Percentiles rank a stretch among this genome's conserved stretches.
Evolutionary conservation across 495 filamentous ascomycete species (phyloP).

Genomic region (Xylaria venustula): DNA sequence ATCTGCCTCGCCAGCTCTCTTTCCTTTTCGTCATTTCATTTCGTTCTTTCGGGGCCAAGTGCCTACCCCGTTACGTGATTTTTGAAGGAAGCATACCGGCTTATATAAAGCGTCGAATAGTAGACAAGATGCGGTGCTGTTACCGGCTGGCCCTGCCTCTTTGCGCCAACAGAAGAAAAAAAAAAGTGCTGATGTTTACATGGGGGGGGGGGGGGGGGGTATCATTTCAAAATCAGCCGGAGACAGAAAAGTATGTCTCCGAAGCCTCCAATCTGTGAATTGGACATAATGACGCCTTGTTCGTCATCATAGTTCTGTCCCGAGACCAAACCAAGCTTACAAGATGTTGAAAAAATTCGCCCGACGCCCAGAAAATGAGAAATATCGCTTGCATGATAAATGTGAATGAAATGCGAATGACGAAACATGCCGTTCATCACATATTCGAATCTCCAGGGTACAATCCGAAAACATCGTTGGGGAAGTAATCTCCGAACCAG

Average conservation of each 20-base stretch:
- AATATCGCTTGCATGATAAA: background rate
- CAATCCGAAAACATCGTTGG: slow-evolving; percentile 59
- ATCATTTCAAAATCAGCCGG: slow-evolving; percentile 2
- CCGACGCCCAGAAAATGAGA: background rate
- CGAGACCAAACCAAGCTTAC: background rate
- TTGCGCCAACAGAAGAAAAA: background rate
- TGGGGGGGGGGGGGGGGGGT: slow-evolving; percentile 3
- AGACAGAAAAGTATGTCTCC: background rate
- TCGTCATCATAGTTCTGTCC: background rate
- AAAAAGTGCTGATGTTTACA: background rate
- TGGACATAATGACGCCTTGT: background rate
- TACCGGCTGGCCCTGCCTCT: background rate
- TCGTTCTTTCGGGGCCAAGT: background rate
- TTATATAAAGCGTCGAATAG: background rate
- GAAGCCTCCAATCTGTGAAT: background rate
- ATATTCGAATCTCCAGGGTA: slow-evolving; percentile 29
- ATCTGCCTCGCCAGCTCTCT: background rate
- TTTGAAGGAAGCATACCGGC: background rate
- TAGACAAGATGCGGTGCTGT: slow-evolving; percentile 1
- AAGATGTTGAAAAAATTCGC: background rate
- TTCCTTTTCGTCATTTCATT: too few species aligned
- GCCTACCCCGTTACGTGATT: too few species aligned
- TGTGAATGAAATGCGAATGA: background rate
- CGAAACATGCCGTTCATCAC: slow-evolving; percentile 4
- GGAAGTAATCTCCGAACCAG: slow-evolving; percentile 66